Evolutionary conservation across 2,329 filamentous ascomycete species (phyloP), one percentile per base, ranked within the genome.

Genomic region (Verticillium zaregamsianum): DNA sequence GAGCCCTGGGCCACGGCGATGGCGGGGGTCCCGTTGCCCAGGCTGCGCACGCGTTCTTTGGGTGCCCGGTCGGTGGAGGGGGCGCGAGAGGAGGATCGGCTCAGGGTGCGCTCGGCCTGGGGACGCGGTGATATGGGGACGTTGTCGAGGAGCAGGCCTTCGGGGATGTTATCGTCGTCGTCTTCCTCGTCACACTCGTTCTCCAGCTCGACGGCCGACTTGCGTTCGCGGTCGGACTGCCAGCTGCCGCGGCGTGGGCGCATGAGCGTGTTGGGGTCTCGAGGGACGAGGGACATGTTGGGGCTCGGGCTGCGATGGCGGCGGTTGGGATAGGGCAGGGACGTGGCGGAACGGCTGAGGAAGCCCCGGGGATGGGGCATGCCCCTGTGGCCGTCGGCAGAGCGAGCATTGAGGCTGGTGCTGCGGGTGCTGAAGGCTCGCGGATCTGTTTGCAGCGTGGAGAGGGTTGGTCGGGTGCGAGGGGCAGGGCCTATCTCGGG

Each of bases 111-210:
- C 64, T 88, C 85, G 28, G 78, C 77, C 1, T 79, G 78, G 2
- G 86, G 86, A 2, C 87, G 81, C n/a, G 91, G 91, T 0, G 91
- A 93, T 55, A 95, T 86, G 5, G 91, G 91, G 2, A 95, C 88
- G 66, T 95, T 95, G 76, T 92, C 90, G 56, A 95, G 83, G 59
- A 93, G 83, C 28, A 91, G 84, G 60, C 91, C 90, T 31, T 93
- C 90, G 0, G 91, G 91, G 33, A 95, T 88, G 62, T 91, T 86
- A 69, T 93, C 90, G 60, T 88, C 89, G 14, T 59, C 58, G 59
- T 86, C 88, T 67, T 93, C 90, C 58, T 89, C 86, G 67, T 92
- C 87, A 64, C 84, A 93, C 70, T 94, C 91, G 60, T 86, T 84
- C 71, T 95, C 91, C 59, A 92, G 79, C 68, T 93, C 86, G 63